A percentile compares a stretch with the other conserved stretches of the same genome.
These are phyloP conservation scores for Thelonectria blattea DNA, from an alignment of 2,329 filamentous ascomycete genomes.

Conservation along the genomic window DNA sequence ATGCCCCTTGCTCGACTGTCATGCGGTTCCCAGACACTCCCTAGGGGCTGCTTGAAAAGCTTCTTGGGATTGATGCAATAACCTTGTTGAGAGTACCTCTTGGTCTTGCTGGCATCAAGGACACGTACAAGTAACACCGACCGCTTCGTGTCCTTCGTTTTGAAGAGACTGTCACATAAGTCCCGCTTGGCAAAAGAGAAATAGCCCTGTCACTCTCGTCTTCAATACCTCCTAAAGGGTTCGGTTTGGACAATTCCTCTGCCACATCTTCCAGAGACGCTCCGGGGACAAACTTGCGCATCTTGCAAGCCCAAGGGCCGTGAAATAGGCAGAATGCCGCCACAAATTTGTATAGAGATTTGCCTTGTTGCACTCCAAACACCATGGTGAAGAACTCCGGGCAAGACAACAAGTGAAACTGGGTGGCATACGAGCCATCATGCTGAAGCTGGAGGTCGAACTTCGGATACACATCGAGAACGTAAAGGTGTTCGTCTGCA, in stretches of 20 bases:
- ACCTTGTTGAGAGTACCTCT: background rate
- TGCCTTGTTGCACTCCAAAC: conserved; percentile 7
- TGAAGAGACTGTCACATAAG: conserved; percentile 11
- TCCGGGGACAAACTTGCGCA: conserved; percentile 5
- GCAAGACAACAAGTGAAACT: conserved; percentile 3
- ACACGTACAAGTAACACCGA: conserved; percentile 3
- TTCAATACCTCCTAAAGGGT: background rate
- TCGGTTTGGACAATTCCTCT: conserved; percentile 2
- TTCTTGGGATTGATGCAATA: background rate
- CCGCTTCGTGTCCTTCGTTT: conserved; percentile 15
- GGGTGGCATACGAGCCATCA: conserved; percentile 5
- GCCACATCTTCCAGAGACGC: conserved; percentile 2
- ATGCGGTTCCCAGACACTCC: background rate
- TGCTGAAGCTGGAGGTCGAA: background rate
- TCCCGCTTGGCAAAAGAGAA: conserved; percentile 8
- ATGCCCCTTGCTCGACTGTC: too few species aligned
- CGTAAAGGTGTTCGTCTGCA: conserved; percentile 7
- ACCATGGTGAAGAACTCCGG: conserved; percentile 15
- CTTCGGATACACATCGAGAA: conserved; percentile 8
- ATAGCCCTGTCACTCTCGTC: conserved; percentile 11
- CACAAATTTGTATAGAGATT: background rate
- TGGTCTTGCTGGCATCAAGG: conserved; percentile 8
- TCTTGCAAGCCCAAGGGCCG: conserved; percentile 12
- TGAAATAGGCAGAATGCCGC: conserved; percentile 13
- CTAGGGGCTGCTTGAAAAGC: background rate